phyloP scores from a whole-genome alignment of 2,329 filamentous ascomycete genomes.

The Drechslerella dactyloides region DNA sequence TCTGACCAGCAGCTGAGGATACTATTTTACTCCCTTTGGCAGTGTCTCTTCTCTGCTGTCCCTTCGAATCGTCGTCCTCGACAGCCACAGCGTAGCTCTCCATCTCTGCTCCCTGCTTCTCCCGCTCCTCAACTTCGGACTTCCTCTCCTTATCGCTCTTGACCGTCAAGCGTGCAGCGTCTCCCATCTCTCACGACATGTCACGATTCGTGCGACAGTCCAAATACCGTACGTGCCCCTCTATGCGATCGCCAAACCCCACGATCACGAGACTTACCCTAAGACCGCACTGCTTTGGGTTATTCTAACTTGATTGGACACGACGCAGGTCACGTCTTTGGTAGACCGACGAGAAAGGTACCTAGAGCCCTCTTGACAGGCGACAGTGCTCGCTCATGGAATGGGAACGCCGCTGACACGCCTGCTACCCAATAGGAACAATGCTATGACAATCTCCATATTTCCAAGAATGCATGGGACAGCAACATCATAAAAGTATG shows the following conservation, averaged over 20 bases:
- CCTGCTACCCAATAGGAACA: constrained; percentile 68
- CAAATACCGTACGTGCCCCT: constrained; percentile 68
- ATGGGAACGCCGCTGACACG: neutral
- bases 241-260: constrained; percentile 51
- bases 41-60: neutral
- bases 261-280: constrained; percentile 47
- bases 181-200: constrained; percentile 24
- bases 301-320: constrained; percentile 54
- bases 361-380: constrained; percentile 28
- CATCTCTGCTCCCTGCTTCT: constrained; percentile 63
- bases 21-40: constrained; percentile 4
- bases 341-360: constrained; percentile 87
- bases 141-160: constrained; percentile 27
- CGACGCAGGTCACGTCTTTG: constrained; percentile 88
- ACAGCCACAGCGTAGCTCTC: constrained; percentile 44
- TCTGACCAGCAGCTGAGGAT: constrained; percentile 5
- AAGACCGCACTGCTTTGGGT: constrained; percentile 18
- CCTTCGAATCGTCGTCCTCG: neutral
- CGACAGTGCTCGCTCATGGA: constrained; percentile 3
- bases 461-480: constrained; percentile 99
- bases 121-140: constrained; percentile 3
- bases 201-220: constrained; percentile 70
- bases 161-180: neutral
- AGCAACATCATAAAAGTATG: constrained; percentile 94
- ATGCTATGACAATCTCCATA: constrained; percentile 97